These are phyloP conservation scores for Ramularia collo-cygni DNA, from an alignment of 2,329 filamentous ascomycete genomes.

Conservation along the genomic window DNA sequence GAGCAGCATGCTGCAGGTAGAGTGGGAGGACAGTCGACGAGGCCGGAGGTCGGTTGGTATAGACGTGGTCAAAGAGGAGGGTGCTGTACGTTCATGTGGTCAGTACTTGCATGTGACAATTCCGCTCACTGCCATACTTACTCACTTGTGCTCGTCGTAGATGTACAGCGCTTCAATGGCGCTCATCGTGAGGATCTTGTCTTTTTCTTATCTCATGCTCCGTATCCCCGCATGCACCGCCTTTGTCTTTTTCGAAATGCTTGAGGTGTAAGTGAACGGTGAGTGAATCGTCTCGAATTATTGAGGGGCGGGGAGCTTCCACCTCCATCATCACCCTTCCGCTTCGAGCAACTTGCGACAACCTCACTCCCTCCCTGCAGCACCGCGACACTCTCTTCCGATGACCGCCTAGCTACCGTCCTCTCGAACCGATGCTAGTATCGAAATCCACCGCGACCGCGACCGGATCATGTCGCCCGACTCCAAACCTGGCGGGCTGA, in stretches of 20 bases:
- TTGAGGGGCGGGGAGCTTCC: no score
- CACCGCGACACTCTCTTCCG: neutral
- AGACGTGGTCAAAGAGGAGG: conserved; percentile 81
- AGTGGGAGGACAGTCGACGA: conserved; percentile 71
- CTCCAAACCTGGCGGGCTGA: conserved; percentile 8
- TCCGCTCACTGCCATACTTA: conserved; percentile 20
- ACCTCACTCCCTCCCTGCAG: neutral
- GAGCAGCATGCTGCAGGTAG: conserved; percentile 74
- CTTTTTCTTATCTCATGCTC: conserved; percentile 10
- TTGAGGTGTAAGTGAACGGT: neutral
- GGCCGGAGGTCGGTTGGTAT: conserved; percentile 72
- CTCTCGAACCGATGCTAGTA: no score
- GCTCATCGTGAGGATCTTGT: conserved; percentile 44
- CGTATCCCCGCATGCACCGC: neutral
- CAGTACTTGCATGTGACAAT: conserved; percentile 10
- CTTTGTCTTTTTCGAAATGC: neutral
- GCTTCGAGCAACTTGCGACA: conserved; percentile 6
- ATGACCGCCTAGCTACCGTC: neutral
- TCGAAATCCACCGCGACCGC: neutral
- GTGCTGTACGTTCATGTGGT: conserved; percentile 49
- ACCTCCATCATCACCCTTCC: no score
- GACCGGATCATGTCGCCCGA: conserved; percentile 11
- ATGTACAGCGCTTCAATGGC: conserved; percentile 94
- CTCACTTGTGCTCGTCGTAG: conserved; percentile 89
- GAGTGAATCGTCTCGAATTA: neutral